Percentiles rank a stretch among this genome's conserved stretches.
Evolutionary conservation across 1,284 basidiomycete species (phyloP).

Genomic region (Schizophyllum commune): DNA sequence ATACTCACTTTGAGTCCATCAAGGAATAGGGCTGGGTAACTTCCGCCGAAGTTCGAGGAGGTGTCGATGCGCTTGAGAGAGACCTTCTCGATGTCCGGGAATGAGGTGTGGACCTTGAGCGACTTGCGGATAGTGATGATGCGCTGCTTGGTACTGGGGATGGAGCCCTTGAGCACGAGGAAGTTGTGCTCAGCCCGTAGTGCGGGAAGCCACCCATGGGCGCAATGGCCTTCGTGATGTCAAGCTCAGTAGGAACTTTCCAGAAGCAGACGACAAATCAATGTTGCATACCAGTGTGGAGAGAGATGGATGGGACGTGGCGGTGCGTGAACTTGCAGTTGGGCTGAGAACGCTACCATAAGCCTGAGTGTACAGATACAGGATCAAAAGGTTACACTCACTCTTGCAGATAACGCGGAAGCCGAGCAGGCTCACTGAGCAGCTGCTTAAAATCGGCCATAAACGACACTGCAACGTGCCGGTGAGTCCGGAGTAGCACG

Average conservation of each 20-base stretch:
- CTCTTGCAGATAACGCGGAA: no score
- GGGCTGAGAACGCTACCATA: no score
- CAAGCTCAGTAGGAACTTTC: constrained; percentile 91
- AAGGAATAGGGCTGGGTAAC: constrained; percentile 22
- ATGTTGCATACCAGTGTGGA: no score
- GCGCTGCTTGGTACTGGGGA: constrained; percentile 97
- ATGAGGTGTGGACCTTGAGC: constrained; percentile 81
- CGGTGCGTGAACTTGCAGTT: no score
- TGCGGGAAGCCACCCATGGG: constrained; percentile 99
- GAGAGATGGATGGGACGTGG: no score
- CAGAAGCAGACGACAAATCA: constrained; percentile 73
- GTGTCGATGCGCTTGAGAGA: constrained; percentile 99
- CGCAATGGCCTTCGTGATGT: constrained; percentile 94
- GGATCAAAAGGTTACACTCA: no score
- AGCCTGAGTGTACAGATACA: no score
- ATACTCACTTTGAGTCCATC: constrained; percentile 5
- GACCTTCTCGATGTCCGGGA: constrained; percentile 93
- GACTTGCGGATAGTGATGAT: constrained; percentile 90
- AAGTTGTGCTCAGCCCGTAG: constrained; percentile 99
- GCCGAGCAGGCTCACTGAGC: no score
- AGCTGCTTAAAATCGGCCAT: no score
- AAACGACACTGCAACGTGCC: no score
- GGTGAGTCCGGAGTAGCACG: no score
- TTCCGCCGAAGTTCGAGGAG: constrained; percentile 88
- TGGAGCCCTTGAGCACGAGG: constrained; percentile 90